A percentile compares a stretch with the other conserved stretches of the same genome.
phyloP scores from a whole-genome alignment of 805 yeast species.

The Ogataea pilisensis region DNA sequence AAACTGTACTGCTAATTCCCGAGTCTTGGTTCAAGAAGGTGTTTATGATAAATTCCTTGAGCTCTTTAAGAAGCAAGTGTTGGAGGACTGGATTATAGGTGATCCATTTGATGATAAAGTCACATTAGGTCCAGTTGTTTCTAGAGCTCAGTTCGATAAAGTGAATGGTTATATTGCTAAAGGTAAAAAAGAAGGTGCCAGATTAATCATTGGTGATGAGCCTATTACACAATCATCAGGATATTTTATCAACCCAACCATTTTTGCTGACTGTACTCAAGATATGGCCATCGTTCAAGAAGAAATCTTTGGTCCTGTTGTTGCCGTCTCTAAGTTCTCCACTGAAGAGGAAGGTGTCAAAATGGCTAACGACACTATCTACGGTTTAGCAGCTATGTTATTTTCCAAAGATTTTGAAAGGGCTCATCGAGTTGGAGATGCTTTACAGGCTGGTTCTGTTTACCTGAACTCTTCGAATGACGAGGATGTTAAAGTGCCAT shows the following conservation, averaged over 20 bases:
- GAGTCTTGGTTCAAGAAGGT: slow-evolving; percentile 54
- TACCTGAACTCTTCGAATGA: slow-evolving; percentile 70
- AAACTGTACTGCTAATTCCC: slow-evolving; percentile 64
- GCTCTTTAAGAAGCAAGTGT: slow-evolving; percentile 41
- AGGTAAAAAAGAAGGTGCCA: slow-evolving; percentile 49
- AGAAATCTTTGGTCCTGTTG: slow-evolving; percentile 89
- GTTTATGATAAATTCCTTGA: slow-evolving; percentile 51
- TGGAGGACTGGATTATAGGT: slow-evolving; percentile 51
- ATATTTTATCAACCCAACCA: slow-evolving; percentile 69
- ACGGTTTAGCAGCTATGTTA: slow-evolving; percentile 81
- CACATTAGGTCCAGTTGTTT: slow-evolving; percentile 61
- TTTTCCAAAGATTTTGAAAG: slow-evolving; percentile 64
- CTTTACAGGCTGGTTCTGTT: slow-evolving; percentile 61
- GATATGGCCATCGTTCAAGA: slow-evolving; percentile 65
- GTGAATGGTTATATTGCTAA: slow-evolving; percentile 40
- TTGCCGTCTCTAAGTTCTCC: slow-evolving; percentile 58
- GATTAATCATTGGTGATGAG: slow-evolving; percentile 40
- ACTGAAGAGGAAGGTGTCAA: slow-evolving; percentile 64
- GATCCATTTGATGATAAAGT: slow-evolving; percentile 44
- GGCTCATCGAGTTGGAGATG: slow-evolving; percentile 48
- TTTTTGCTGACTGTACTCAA: slow-evolving; percentile 67
- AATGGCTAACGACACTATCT: slow-evolving; percentile 67
- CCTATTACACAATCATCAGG: slow-evolving; percentile 46
- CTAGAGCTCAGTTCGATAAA: slow-evolving; percentile 52
- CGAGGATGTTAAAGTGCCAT: slow-evolving; percentile 62